Evolutionary conservation across 2,329 filamentous ascomycete genomes (phyloP).

Genomic region (Trichoderma cornu-damae): DNA sequence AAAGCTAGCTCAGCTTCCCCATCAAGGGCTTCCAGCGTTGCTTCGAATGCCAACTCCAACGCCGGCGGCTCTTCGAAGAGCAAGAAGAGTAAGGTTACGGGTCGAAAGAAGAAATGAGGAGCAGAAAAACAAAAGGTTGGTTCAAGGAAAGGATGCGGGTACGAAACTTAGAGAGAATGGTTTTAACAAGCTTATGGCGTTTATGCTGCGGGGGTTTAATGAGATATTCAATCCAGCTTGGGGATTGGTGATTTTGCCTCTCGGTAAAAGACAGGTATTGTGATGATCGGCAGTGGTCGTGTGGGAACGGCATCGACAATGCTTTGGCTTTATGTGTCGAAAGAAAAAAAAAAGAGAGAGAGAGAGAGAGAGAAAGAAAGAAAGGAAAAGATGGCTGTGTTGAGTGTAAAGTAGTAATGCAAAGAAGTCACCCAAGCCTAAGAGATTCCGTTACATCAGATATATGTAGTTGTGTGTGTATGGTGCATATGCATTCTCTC

Average conservation of each 20-base stretch:
- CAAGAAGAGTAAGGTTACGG: constrained; percentile 34
- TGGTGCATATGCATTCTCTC: too few relatives aligned
- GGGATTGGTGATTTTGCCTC: neutral
- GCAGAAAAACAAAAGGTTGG: neutral
- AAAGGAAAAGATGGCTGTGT: neutral
- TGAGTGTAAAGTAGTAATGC: constrained; percentile 8
- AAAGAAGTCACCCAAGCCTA: neutral
- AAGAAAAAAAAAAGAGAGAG: neutral
- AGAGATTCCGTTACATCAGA: neutral
- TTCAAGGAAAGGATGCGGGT: neutral
- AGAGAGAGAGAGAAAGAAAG: too few relatives aligned
- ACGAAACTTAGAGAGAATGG: constrained; percentile 4
- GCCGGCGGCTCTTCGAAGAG: constrained; percentile 49
- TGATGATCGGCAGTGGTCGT: neutral
- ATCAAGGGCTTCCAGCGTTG: constrained; percentile 83
- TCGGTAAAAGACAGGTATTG: neutral
- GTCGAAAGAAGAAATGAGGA: constrained; percentile 29
- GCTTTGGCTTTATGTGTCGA: neutral
- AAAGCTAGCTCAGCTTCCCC: constrained; percentile 71
- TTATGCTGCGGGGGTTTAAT: neutral
- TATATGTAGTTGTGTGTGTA: too few relatives aligned
- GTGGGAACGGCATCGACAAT: neutral
- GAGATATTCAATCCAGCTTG: neutral
- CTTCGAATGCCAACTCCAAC: constrained; percentile 60
- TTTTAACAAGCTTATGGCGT: constrained; percentile 1